phyloP scores from a whole-genome alignment of 2,329 filamentous ascomycete genomes.

The Neobulgaria alba region DNA sequence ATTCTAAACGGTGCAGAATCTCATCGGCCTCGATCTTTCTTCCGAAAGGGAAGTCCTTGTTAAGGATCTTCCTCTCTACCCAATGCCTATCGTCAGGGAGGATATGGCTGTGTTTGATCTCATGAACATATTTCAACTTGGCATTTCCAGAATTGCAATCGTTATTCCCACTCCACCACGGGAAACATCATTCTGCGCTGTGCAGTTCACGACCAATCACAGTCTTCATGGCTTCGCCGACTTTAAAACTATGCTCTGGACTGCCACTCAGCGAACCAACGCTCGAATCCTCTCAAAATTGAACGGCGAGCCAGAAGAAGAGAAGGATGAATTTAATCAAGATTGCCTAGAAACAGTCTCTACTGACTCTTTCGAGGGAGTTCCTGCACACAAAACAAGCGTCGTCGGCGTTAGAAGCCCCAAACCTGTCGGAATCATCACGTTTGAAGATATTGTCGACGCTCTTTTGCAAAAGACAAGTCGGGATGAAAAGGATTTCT shows the following conservation, averaged over 20 bases:
- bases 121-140: slow-evolving; percentile 24
- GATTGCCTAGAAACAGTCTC: slow-evolving; percentile 14
- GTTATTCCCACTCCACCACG: slow-evolving; percentile 12
- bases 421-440: slow-evolving; percentile 23
- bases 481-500: slow-evolving; percentile 21
- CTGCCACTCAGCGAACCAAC: slow-evolving; percentile 9
- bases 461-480: slow-evolving; percentile 21
- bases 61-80: slow-evolving; percentile 23
- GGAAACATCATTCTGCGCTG: not conserved
- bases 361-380: not conserved
- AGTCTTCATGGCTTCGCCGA: not conserved
- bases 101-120: slow-evolving; percentile 22
- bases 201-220: not conserved
- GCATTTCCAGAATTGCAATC: slow-evolving; percentile 25
- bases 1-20: slow-evolving; percentile 9
- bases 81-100: slow-evolving; percentile 22
- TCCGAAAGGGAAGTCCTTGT: slow-evolving; percentile 11
- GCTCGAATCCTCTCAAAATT: slow-evolving; percentile 5
- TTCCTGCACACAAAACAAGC: slow-evolving; percentile 1
- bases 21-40: slow-evolving; percentile 10
- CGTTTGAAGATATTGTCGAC: slow-evolving; percentile 24
- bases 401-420: slow-evolving; percentile 14
- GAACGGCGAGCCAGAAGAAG: slow-evolving; percentile 1
- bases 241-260: slow-evolving; percentile 8
- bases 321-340: slow-evolving; percentile 3